Evolutionary conservation across 164 flowering plant species (phyloP).

Genomic region (Pachysandra terminalis): DNA sequence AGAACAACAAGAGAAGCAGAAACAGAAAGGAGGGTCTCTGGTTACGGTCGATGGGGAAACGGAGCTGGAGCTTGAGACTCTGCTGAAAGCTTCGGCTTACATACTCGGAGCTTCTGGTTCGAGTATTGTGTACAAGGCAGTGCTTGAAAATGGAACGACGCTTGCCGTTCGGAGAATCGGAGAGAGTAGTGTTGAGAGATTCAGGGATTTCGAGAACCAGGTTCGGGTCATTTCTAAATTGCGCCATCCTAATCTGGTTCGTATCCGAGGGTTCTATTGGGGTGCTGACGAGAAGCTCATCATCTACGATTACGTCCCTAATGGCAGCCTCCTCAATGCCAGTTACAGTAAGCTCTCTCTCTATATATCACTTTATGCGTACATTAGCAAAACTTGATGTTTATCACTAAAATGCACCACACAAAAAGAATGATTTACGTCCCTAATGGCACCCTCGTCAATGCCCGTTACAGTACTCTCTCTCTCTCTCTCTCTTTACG

Average conservation of each 20-base stretch:
- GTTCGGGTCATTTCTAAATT: slow-evolving; percentile 66
- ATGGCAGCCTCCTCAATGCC: slow-evolving; percentile 84
- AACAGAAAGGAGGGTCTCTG: slow-evolving; percentile 40
- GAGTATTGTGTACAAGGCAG: slow-evolving; percentile 93
- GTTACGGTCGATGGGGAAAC: slow-evolving; percentile 75
- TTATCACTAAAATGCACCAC: too few relatives aligned
- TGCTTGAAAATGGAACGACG: slow-evolving; percentile 60
- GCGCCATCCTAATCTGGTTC: slow-evolving; percentile 83
- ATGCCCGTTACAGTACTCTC: too few relatives aligned
- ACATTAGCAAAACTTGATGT: background rate
- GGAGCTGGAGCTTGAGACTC: slow-evolving; percentile 73
- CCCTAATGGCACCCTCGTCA: too few relatives aligned
- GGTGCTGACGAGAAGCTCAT: slow-evolving; percentile 91
- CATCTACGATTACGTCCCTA: slow-evolving; percentile 83
- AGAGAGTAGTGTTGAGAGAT: slow-evolving; percentile 58
- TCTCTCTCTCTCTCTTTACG: too few relatives aligned
- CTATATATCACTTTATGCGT: background rate
- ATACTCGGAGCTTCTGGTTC: slow-evolving; percentile 85
- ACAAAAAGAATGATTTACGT: too few relatives aligned
- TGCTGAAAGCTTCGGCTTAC: slow-evolving; percentile 90
- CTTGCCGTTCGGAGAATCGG: slow-evolving; percentile 83
- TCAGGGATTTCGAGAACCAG: slow-evolving; percentile 78
- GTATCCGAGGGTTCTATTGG: slow-evolving; percentile 85
- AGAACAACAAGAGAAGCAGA: slow-evolving; percentile 6
- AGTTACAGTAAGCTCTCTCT: slow-evolving; percentile 60